Base-by-base conservation (phyloP, 2,329 filamentous ascomycete species). In the Verticillium tricorpus region DNA sequence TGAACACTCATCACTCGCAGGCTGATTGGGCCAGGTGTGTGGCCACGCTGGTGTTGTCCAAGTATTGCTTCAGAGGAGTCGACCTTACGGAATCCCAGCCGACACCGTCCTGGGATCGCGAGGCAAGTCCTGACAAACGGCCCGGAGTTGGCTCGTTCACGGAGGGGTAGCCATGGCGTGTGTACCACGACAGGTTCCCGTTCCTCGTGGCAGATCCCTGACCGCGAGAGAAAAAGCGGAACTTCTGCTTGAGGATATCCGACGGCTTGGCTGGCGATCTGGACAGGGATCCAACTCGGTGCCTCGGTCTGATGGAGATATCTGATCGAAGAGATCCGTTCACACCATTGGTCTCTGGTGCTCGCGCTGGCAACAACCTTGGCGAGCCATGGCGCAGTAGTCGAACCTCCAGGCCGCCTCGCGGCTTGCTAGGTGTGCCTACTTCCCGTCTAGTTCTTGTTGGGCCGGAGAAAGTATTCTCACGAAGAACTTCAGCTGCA, bases 251-350 rank as follows among this genome's bases (percentile, higher is more conserved):
- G 34, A 60, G 64, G 64, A 60, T 63, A 63, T 52, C 64, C 64
- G 63, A 65, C 59, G 32, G 31, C 45, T 61, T 65, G 62, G 64
- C 61, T 64, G 64, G 59, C 64, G 63, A 65, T 64, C 64, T 56
- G 55, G 56, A 34, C 64, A 65, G 63, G 63, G 64, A 55, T 64
- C 56, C 58, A 39, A 28, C 39, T 62, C 58, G 50, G 60, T 56
- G 19, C 58, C 60, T 63, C 62, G 62, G 62, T 62, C 63, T 65
- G 52, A 60, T 59, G 59, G 61, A 64, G 55, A 58, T 58, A 7
- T 19, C 56, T 45, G 58, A 50, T 50, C 45, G n/a, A 50, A 14
- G 45, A 50, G 45, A 50, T 50, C 45, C 45, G 45, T 50, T 58
- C 55, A 50, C 45, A 50, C 45, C 19, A 50, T 50, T 50, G 45